phyloP scores from a whole-genome alignment of 176 grass and related monocot genomes.

The Aegilops umbellulata region DNA sequence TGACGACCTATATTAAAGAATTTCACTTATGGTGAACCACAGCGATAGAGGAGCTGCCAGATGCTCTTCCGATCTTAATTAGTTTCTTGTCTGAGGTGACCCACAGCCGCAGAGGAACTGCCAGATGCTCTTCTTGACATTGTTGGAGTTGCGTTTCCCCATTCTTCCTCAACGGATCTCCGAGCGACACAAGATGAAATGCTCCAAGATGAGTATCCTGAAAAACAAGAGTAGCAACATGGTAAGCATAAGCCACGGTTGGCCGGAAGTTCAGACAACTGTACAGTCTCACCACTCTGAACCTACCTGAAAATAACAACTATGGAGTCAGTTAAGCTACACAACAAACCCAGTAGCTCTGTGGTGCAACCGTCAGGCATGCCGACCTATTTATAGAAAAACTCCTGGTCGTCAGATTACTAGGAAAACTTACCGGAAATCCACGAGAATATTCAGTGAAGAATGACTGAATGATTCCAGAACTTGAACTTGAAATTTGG shows the following conservation, averaged over 20 bases:
- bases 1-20: neutral
- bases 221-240: neutral
- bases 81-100: constrained; percentile 11
- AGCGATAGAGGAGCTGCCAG: constrained; percentile 13
- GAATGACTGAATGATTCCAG: too few relatives aligned
- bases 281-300: neutral
- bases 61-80: constrained; percentile 19
- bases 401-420: too few relatives aligned
- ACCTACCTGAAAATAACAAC: neutral
- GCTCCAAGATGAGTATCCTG: neutral
- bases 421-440: too few relatives aligned
- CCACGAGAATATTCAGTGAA: too few relatives aligned
- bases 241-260: neutral
- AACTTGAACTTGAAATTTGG: too few relatives aligned
- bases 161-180: neutral
- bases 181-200: neutral
- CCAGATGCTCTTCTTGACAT: constrained; percentile 14
- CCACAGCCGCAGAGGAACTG: neutral
- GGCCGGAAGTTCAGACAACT: neutral
- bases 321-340: neutral
- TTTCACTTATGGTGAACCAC: neutral
- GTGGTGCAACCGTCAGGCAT: too few relatives aligned
- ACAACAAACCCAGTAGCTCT: neutral
- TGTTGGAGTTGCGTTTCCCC: constrained; percentile 19
- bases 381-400: too few relatives aligned